A percentile compares a stretch with the other conserved stretches of the same genome.
Evolutionary conservation across 2,329 filamentous ascomycete genomes (phyloP).

Genomic region (Clonostachys sp.): DNA sequence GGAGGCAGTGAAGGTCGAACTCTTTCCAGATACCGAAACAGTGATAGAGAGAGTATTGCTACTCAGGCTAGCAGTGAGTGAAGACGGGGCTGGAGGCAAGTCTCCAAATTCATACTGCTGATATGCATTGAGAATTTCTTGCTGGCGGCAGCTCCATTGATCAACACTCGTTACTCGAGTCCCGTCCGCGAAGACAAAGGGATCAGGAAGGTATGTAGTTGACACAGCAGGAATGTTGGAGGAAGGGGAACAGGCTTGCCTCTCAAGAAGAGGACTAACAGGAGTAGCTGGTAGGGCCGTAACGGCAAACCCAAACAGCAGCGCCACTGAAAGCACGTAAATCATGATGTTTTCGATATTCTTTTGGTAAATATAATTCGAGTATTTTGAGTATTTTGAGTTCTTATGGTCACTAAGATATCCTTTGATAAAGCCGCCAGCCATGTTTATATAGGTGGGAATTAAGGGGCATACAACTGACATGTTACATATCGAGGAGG

Average conservation of each 20-base stretch:
- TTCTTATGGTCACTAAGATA: no score
- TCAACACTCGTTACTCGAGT: conserved; percentile 26
- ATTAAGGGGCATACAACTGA: no score
- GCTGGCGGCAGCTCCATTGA: conserved; percentile 32
- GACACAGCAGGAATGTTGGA: conserved; percentile 1
- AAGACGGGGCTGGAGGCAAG: conserved; percentile 23
- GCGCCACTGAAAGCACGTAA: no score
- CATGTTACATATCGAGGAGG: no score
- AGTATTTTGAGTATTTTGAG: no score
- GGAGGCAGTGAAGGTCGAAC: conserved; percentile 17
- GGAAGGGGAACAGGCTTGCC: conserved; percentile 1
- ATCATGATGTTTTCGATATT: no score
- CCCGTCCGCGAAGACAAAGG: conserved; percentile 32
- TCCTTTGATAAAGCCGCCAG: no score
- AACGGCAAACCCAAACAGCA: no score
- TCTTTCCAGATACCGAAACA: conserved; percentile 27
- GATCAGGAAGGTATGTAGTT: conserved; percentile 14
- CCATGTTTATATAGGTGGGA: no score
- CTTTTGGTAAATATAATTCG: no score
- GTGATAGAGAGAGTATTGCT: conserved; percentile 34
- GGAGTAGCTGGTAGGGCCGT: not conserved
- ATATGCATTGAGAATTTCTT: conserved; percentile 28
- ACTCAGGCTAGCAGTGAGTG: conserved; percentile 35
- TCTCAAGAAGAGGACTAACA: not conserved
- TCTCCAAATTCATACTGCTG: conserved; percentile 31